Evolutionary conservation across 2,329 filamentous ascomycete species (phyloP), one percentile per base, ranked within the genome.

Genomic region (Penicillium sp.): DNA sequence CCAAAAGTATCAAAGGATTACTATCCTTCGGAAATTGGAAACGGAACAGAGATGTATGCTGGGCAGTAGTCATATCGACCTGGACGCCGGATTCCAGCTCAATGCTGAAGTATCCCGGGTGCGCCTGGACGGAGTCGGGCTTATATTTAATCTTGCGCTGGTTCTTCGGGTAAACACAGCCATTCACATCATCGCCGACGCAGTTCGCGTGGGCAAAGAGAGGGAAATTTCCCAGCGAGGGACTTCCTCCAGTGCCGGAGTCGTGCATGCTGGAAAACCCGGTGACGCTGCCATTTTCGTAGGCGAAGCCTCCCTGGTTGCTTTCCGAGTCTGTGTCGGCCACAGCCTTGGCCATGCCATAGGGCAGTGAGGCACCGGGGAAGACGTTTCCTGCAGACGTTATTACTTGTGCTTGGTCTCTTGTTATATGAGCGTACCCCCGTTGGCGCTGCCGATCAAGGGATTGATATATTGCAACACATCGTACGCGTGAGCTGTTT

Each of bases 161-260:
- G 46, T 71, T 76, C 65, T 86, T 85, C 5, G 83, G 81, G 58
- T 84, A 90, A 2, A 73, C 74, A 67, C 87, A 90, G 13, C 77
- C 77, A 68, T 90, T 77, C 54, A 90, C 73, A 27, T 85, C 79
- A 56, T 88, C 83, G 36, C 75, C 78, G 0, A 77, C 75, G 61
- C 88, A 91, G 34, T 78, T 77, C 9, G 80, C 73, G 62, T 89
- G 86, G 0, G 88, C 81, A 61, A 91, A 91, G 1, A 91, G 74
- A 1, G 88, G 85, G 51, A 91, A 91, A 65, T 90, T 90, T 5
- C 88, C 88, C 1, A 91, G 75, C 4, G 86, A 89, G 0, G 87
- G 86, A 10, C 71, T 65, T 32, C 75, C 77, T 49, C 79, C 79
- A 43, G 79, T 81, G 9, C 79, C 79, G 13, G 73, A 77, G 61